Percentiles rank a stretch among this genome's conserved stretches.
phyloP scores from a whole-genome alignment of 2,329 filamentous ascomycete species.

The Apiospora hydei region DNA sequence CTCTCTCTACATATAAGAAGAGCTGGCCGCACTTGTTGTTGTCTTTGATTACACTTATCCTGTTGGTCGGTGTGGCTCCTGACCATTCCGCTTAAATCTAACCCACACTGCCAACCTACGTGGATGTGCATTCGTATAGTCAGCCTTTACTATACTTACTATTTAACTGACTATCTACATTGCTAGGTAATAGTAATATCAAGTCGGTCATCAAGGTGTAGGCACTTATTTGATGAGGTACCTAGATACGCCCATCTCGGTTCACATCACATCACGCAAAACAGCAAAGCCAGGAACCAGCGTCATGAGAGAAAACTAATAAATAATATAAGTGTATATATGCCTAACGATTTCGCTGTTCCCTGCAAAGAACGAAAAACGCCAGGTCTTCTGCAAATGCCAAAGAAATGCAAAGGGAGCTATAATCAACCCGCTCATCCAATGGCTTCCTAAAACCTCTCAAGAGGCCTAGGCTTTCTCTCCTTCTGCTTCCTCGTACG shows the following conservation, averaged over 20 bases:
- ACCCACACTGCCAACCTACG: no score
- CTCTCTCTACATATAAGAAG: no score
- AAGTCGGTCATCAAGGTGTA: no score
- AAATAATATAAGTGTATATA: not conserved
- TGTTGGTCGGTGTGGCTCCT: no score
- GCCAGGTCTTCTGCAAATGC: not conserved
- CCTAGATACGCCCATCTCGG: not conserved
- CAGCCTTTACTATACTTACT: no score
- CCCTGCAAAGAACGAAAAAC: not conserved
- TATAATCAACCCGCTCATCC: constrained; percentile 1
- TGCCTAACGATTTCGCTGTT: not conserved
- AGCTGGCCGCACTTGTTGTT: no score
- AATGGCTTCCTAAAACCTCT: not conserved
- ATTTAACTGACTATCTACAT: no score
- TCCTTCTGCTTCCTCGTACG: not conserved
- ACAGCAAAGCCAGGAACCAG: not conserved
- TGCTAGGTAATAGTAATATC: no score
- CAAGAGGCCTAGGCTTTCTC: not conserved
- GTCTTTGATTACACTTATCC: no score
- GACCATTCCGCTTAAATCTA: no score
- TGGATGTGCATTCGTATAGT: no score
- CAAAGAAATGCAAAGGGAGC: not conserved
- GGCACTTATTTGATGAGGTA: no score
- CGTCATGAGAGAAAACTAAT: not conserved
- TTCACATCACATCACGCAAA: not conserved